phyloP scores from a whole-genome alignment of 805 yeast genomes.

The Phaffomyces thermotolerans region DNA sequence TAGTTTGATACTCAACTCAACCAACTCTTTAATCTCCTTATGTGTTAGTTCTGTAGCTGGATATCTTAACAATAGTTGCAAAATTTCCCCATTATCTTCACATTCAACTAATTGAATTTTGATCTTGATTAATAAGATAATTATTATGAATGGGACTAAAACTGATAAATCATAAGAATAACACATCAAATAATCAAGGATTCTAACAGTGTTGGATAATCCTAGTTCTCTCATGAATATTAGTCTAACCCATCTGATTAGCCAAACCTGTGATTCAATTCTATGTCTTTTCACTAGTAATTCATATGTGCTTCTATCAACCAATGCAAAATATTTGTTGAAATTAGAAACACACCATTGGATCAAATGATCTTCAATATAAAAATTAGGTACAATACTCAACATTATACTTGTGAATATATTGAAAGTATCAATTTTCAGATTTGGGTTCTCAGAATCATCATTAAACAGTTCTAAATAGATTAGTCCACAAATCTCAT shows the following conservation, averaged over 20 bases:
- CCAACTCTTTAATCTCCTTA: constrained; percentile 20
- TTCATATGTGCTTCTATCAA: constrained; percentile 42
- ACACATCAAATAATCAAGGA: constrained; percentile 38
- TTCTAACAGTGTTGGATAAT: constrained; percentile 25
- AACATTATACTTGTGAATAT: constrained; percentile 39
- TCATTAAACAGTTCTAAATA: constrained; percentile 35
- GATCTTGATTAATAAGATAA: constrained; percentile 35
- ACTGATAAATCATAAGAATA: constrained; percentile 25
- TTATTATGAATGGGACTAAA: constrained; percentile 32
- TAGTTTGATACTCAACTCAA: constrained; percentile 30
- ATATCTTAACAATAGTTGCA: constrained; percentile 39
- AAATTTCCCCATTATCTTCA: constrained; percentile 41
- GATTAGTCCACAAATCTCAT: constrained; percentile 43
- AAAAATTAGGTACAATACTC: constrained; percentile 36
- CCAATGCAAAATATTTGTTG: constrained; percentile 35
- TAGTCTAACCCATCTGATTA: constrained; percentile 41
- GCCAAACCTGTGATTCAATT: constrained; percentile 45
- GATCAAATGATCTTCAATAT: constrained; percentile 34
- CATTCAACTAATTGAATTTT: constrained; percentile 37
- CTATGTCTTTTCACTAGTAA: constrained; percentile 34
- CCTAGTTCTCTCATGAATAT: constrained; percentile 41
- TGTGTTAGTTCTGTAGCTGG: constrained; percentile 28
- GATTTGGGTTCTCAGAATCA: constrained; percentile 13
- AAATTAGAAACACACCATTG: constrained; percentile 36
- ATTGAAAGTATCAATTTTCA: constrained; percentile 33